A percentile compares a stretch with the other conserved stretches of the same genome.
Conservation (phyloP, 2,329 filamentous ascomycete genomes). For the Gaeumannomyces tritici region DNA sequence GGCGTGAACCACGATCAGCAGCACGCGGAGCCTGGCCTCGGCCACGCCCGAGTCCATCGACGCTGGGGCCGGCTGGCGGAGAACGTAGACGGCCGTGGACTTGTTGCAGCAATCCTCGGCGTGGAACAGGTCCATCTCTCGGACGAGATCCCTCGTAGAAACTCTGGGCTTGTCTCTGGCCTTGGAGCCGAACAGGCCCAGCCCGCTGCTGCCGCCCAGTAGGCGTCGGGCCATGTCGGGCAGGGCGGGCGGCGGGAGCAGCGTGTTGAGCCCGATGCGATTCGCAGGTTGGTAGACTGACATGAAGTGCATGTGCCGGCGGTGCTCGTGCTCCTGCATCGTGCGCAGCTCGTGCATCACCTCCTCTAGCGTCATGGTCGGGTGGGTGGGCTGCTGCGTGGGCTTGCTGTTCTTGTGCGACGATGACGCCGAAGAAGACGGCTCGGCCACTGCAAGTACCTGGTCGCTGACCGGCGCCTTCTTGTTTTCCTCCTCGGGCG, state of each 20-base stretch:
- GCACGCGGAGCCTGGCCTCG: background rate
- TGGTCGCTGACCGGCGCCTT: too few relatives aligned
- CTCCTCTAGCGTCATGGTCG: background rate
- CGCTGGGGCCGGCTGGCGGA: background rate
- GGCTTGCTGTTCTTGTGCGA: too few relatives aligned
- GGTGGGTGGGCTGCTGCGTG: too few relatives aligned
- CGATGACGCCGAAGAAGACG: too few relatives aligned
- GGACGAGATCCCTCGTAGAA: background rate
- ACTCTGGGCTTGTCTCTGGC: too few relatives aligned
- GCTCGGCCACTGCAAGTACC: too few relatives aligned
- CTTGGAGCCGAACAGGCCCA: too few relatives aligned
- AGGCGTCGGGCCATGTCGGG: too few relatives aligned
- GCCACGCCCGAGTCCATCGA: background rate
- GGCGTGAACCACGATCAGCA: constrained; percentile 4
- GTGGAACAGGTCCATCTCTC: background rate
- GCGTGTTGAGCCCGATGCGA: background rate
- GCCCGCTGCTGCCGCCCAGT: too few relatives aligned
- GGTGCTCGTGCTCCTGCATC: background rate
- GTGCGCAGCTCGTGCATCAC: background rate
- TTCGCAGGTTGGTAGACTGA: background rate
- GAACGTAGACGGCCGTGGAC: constrained; percentile 5
- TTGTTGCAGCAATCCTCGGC: constrained; percentile 6
- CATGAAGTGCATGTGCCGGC: background rate
- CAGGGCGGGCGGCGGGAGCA: background rate
- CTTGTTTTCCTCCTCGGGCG: too few relatives aligned